These are phyloP conservation scores for Camellia japonica DNA, from an alignment of 148 eudicot genomes.

Conservation along the genomic window DNA sequence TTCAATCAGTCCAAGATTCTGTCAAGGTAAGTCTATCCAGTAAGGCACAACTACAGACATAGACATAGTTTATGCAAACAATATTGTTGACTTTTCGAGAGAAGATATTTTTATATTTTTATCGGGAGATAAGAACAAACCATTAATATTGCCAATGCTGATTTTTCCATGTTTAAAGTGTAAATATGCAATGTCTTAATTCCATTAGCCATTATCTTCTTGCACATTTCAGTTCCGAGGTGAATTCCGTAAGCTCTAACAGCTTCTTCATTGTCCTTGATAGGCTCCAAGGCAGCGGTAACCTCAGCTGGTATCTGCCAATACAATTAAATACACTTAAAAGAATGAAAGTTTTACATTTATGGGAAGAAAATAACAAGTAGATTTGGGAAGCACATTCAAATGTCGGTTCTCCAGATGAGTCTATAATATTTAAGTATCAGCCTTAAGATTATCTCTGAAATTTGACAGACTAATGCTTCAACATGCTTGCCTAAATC, in stretches of 20 bases:
- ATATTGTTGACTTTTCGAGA: slow-evolving; percentile 1
- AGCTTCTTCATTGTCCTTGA: slow-evolving; percentile 97
- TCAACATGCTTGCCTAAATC: background rate
- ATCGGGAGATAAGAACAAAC: slow-evolving; percentile 37
- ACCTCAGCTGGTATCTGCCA: slow-evolving; percentile 77
- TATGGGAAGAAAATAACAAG: background rate
- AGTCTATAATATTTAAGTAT: background rate
- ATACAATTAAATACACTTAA: slow-evolving; percentile 6
- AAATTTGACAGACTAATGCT: background rate
- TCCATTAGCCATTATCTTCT: slow-evolving; percentile 87
- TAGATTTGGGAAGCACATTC: background rate
- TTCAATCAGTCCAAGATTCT: slow-evolving; percentile 97
- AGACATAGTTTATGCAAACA: background rate
- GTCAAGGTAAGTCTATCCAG: slow-evolving; percentile 18
- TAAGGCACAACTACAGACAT: slow-evolving; percentile 8
- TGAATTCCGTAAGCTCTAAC: slow-evolving; percentile 93
- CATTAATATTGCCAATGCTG: slow-evolving; percentile 86
- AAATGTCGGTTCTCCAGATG: background rate
- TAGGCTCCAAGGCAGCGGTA: slow-evolving; percentile 86
- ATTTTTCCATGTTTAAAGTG: slow-evolving; percentile 95
- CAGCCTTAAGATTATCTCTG: background rate
- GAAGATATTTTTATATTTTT: background rate
- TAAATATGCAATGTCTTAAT: slow-evolving; percentile 82
- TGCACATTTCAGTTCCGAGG: slow-evolving; percentile 99
- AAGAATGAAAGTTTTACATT: background rate